Base-by-base conservation (phyloP, 768 basidiomycete species). In the Nidularia pulvinata region DNA sequence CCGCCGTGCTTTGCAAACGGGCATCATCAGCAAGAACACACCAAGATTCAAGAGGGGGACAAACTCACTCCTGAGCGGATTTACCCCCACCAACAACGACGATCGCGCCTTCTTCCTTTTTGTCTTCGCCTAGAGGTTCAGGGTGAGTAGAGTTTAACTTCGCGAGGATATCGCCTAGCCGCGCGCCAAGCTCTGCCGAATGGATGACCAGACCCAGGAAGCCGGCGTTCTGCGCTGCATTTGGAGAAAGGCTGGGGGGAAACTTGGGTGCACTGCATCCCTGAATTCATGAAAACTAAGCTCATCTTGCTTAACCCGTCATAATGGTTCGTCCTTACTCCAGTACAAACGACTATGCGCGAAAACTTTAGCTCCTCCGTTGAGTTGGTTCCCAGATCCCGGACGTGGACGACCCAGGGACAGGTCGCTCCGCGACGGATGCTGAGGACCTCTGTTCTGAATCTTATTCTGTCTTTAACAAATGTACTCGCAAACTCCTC, bases 71-170 rank as follows among this genome's bases (percentile, higher is more conserved):
- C 69, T 84, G 82, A 0, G 84, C 83, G 3, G 86, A 88, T 61
- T 82, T 88, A 4, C 86, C 86, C 19, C 86, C 82, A 2, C 87
- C 87, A 1, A 87, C 66, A 1, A 88, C 70, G 0, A 86, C 69
- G 5, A 80, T 68, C 0, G 72, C 62, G 10, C 64, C 66, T 10
- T 50, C 49, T 4, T 61, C 46, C 7, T 53, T 52, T 13, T 60
- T 49, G 0, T 46, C 54, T 11, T 55, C 51, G 0, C 59, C 43
- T 25, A 25, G 25, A 25, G 25, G 25, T 1, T 25, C 25, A 25
- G 4, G 25, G 25, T 51, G 54, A 42, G 57, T 66, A 50, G 46
- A 66, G 56, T 35, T 64, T 65, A 14, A 65, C 58, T 2, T 50
- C 50, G 60, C 57, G 9, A 83, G 57, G 7, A 85, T 72, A 6